Evolutionary conservation across 2,329 filamentous ascomycete genomes (phyloP).

Genomic region (Nemania sp.): DNA sequence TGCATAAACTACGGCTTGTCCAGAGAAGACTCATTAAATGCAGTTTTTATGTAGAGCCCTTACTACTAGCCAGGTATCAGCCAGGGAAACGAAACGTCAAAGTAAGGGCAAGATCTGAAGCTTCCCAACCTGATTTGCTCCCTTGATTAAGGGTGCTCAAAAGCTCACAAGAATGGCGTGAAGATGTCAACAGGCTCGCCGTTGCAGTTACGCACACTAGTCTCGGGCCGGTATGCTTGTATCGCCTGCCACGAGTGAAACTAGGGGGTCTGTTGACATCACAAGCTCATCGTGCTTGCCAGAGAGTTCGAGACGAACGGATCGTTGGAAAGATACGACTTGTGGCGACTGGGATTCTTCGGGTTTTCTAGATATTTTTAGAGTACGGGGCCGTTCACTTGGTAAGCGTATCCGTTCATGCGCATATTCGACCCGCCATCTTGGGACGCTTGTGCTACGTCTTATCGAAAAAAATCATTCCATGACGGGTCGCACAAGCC

Average conservation of each 20-base stretch:
- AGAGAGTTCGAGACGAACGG: neutral
- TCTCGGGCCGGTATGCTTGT: neutral
- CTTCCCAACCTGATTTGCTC: too few relatives aligned
- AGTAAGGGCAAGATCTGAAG: too few relatives aligned
- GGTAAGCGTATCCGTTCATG: neutral
- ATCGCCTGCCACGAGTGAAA: neutral
- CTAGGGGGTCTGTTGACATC: too few relatives aligned
- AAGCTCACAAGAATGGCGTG: neutral
- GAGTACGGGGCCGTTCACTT: neutral
- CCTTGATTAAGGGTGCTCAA: too few relatives aligned
- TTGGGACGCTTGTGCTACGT: neutral
- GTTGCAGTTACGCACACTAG: neutral
- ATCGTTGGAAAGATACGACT: too few relatives aligned
- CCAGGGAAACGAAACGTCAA: too few relatives aligned
- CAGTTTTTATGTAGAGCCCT: too few relatives aligned
- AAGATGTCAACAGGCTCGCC: neutral
- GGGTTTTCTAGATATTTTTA: neutral
- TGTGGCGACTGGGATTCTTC: too few relatives aligned
- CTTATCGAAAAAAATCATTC: neutral
- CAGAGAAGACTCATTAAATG: too few relatives aligned
- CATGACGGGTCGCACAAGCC: neutral
- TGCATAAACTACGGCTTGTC: neutral
- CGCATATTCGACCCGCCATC: neutral
- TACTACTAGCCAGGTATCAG: too few relatives aligned
- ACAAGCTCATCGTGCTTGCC: neutral